phyloP scores from a whole-genome alignment of 2,329 filamentous ascomycete species.

The Lasiodiplodia sp. region DNA sequence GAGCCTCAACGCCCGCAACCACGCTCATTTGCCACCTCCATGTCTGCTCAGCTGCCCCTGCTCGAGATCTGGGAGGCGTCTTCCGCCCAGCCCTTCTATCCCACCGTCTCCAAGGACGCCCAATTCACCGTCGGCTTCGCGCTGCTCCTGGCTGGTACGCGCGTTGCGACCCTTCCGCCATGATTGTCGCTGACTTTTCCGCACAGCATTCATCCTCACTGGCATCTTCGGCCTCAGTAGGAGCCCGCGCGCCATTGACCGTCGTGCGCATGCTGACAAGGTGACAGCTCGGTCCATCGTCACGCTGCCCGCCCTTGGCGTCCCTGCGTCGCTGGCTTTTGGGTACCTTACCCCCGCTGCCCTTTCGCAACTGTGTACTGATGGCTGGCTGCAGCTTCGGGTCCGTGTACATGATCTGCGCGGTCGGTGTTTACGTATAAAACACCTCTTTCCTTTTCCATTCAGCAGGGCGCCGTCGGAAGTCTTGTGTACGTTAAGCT shows the following conservation, averaged over 20 bases:
- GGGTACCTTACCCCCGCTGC: slow-evolving; percentile 63
- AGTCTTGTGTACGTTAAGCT: slow-evolving; percentile 42
- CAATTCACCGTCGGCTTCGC: slow-evolving; percentile 84
- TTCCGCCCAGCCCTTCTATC: slow-evolving; percentile 83
- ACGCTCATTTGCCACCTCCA: slow-evolving; percentile 17
- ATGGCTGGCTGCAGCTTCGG: slow-evolving; percentile 73
- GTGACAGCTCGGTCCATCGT: slow-evolving; percentile 77
- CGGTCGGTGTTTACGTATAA: slow-evolving; percentile 97
- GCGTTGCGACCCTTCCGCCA: neutral
- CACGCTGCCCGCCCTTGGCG: slow-evolving; percentile 77
- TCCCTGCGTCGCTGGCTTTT: slow-evolving; percentile 87
- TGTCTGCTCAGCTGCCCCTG: slow-evolving; percentile 58
- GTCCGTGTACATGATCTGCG: slow-evolving; percentile 98
- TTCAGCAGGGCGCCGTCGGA: slow-evolving; percentile 39
- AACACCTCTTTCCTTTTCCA: slow-evolving; percentile 35
- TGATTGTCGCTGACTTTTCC: slow-evolving; percentile 37
- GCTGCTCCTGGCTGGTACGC: slow-evolving; percentile 71
- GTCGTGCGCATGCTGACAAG: slow-evolving; percentile 12
- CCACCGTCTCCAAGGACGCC: slow-evolving; percentile 78
- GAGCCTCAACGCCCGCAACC: slow-evolving; percentile 9
- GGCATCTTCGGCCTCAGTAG: slow-evolving; percentile 87
- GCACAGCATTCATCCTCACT: slow-evolving; percentile 69
- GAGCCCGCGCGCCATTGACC: neutral
- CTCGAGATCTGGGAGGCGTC: slow-evolving; percentile 92
- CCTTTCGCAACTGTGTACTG: slow-evolving; percentile 26